These are phyloP conservation scores for Gardenia jasminoides DNA, from an alignment of 257 asterid genomes.

Conservation along the genomic window DNA sequence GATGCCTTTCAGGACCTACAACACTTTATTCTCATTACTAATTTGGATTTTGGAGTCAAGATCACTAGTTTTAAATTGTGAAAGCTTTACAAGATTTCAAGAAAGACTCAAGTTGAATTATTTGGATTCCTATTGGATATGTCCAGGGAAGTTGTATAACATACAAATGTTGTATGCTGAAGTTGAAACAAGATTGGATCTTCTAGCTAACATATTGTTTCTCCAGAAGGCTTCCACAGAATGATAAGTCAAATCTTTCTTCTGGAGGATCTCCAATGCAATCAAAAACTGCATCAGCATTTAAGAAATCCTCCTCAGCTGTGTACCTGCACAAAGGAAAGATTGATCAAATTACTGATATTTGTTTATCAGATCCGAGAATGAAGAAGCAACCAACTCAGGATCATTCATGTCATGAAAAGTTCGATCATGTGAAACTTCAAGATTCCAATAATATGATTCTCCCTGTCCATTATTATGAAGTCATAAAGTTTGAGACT, in stretches of 20 bases:
- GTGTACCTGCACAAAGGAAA: slow-evolving; percentile 56
- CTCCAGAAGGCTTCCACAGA: slow-evolving; percentile 79
- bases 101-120: neutral
- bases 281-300: slow-evolving; percentile 95
- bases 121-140: neutral
- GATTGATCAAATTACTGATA: neutral
- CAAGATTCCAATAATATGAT: neutral
- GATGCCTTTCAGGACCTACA: no score
- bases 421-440: neutral
- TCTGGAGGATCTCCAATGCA: slow-evolving; percentile 97
- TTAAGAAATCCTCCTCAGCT: slow-evolving; percentile 75
- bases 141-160: neutral
- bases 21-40: no score
- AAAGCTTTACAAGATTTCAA: no score
- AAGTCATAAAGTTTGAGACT: neutral
- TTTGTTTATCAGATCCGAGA: neutral
- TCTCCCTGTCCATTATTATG: neutral
- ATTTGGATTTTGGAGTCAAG: no score
- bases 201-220: slow-evolving; percentile 42
- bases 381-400: neutral
- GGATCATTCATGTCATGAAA: neutral
- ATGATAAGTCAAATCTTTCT: slow-evolving; percentile 81
- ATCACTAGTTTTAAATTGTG: no score
- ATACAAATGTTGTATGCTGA: neutral
- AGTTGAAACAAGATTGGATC: neutral